A percentile compares a stretch with the other conserved stretches of the same genome.
Conservation (phyloP, 257 asterid genomes). For the Linderniella brevidens region DNA sequence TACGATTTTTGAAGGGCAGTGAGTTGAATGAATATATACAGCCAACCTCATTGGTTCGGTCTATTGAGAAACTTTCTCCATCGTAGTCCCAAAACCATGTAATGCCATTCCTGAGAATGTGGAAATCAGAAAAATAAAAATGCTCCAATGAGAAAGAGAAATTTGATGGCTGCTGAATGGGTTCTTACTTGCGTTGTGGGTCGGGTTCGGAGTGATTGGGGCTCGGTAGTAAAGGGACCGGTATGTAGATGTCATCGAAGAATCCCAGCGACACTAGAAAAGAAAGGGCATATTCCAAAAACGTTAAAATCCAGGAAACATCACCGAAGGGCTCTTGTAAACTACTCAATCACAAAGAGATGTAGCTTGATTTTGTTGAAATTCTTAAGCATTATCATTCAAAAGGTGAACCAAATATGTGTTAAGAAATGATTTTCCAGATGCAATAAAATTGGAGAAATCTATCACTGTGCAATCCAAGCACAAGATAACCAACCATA, state of each 20-base stretch:
- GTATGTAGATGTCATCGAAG: constrained; percentile 58
- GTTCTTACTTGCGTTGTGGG: constrained; percentile 41
- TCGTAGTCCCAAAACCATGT: constrained; percentile 59
- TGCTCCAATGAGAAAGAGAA: background rate
- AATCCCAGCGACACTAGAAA: constrained; percentile 79
- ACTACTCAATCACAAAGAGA: background rate
- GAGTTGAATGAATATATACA: constrained; percentile 6
- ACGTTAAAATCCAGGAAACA: constrained; percentile 7
- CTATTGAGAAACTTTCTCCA: constrained; percentile 35
- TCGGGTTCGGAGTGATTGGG: constrained; percentile 41
- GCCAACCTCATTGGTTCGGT: constrained; percentile 56
- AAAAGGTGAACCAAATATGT: background rate
- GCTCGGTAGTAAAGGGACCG: constrained; percentile 20
- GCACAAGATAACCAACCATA: constrained; percentile 16
- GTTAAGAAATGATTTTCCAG: background rate
- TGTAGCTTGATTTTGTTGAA: background rate
- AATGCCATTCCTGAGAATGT: constrained; percentile 19
- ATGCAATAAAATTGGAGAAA: no score
- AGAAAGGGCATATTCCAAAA: constrained; percentile 3
- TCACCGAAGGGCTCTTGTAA: background rate
- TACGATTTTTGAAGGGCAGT: constrained; percentile 3
- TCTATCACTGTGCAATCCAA: no score
- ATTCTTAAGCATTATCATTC: background rate
- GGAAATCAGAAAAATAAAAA: background rate
- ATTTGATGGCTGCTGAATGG: constrained; percentile 8